phyloP scores from a whole-genome alignment of 2,329 filamentous ascomycete genomes.

The Microcyclospora pomicola region DNA sequence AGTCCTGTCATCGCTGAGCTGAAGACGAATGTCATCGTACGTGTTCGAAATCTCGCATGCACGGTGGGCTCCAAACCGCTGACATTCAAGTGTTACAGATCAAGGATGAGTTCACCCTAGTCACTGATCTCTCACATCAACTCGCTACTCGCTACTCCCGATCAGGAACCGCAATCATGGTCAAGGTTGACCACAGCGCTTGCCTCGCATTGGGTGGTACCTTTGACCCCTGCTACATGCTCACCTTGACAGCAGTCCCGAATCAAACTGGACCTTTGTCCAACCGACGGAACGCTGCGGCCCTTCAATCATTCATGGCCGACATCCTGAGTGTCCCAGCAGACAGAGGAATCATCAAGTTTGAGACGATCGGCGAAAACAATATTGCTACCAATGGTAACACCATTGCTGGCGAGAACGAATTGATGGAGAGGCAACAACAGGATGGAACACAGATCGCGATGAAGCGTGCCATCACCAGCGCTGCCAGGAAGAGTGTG shows the following conservation, averaged over 20 bases:
- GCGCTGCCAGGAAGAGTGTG: conserved; percentile 14
- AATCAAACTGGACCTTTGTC: conserved; percentile 55
- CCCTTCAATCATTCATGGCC: conserved; percentile 63
- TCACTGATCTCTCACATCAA: conserved; percentile 58
- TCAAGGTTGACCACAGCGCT: conserved; percentile 61
- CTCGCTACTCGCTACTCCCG: conserved; percentile 64
- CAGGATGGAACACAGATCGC: conserved; percentile 21
- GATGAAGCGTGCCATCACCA: conserved; percentile 27
- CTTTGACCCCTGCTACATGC: conserved; percentile 65
- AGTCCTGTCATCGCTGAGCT: conserved; percentile 35
- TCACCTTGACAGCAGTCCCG: conserved; percentile 59
- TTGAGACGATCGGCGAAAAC: conserved; percentile 55
- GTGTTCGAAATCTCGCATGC: background rate
- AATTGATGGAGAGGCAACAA: conserved; percentile 39
- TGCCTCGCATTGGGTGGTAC: conserved; percentile 63
- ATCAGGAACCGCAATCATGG: conserved; percentile 57
- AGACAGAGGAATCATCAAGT: conserved; percentile 58
- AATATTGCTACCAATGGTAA: conserved; percentile 57
- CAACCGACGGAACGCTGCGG: conserved; percentile 67
- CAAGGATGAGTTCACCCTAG: conserved; percentile 59
- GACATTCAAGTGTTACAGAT: conserved; percentile 35
- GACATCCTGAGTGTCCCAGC: conserved; percentile 54
- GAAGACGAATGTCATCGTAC: conserved; percentile 38
- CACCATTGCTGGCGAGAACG: conserved; percentile 55
- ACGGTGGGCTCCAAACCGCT: conserved; percentile 3